Evolutionary conservation across 176 grass and related monocot genomes (phyloP).

Genomic region (Rhynchospora tenuis): DNA sequence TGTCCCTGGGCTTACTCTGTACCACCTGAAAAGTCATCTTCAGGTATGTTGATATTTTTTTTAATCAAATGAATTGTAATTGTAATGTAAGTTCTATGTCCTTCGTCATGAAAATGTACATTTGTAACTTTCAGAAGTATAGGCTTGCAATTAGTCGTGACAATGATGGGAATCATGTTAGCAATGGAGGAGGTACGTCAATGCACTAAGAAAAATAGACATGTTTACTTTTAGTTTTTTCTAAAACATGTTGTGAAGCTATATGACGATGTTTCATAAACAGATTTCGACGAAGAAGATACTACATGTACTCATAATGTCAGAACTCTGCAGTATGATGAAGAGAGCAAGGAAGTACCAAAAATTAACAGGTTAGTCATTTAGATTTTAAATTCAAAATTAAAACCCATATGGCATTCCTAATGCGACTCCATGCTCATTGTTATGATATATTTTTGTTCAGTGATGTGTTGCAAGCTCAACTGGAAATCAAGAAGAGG

Average conservation of each 20-base stretch:
- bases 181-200: conserved; percentile 24
- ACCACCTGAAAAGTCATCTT: conserved; percentile 94
- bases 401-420: background rate
- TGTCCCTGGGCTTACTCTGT: conserved; percentile 66
- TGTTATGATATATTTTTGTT: background rate
- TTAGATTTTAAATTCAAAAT: background rate
- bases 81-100: background rate
- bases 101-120: background rate
- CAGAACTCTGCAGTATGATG: background rate
- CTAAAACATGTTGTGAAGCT: background rate
- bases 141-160: conserved; percentile 46
- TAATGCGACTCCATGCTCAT: background rate
- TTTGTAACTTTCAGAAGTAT: conserved; percentile 51
- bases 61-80: background rate
- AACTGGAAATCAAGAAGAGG: conserved; percentile 58
- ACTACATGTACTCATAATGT: background rate
- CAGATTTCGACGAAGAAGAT: conserved; percentile 11
- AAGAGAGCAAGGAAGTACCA: conserved; percentile 13
- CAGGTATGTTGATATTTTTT: conserved; percentile 37
- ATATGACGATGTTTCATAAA: background rate
- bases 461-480: conserved; percentile 45
- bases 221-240: background rate
- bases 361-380: background rate
- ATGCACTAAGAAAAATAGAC: background rate
- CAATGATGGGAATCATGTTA: background rate